Conservation (phyloP, 306 rosid species). For the Lupinus albus region DNA sequence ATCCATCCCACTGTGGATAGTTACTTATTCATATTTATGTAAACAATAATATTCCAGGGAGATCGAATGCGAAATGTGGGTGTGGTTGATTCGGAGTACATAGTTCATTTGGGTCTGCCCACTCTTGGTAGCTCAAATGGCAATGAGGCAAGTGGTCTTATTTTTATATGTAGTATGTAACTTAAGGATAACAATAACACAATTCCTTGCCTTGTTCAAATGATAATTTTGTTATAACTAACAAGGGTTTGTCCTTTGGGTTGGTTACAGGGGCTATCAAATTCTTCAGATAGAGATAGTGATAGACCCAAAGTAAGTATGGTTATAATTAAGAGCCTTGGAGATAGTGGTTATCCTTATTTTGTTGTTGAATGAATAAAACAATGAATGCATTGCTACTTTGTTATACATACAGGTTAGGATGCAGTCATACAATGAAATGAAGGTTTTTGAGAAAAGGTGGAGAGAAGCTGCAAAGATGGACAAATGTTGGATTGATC, state of each 20-base stretch:
- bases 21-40: conserved; percentile 22
- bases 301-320: conserved; percentile 62
- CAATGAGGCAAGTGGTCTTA: conserved; percentile 55
- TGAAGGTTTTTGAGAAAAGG: conserved; percentile 50
- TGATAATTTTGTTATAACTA: conserved; percentile 9
- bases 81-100: conserved; percentile 79
- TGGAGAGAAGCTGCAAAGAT: conserved; percentile 55
- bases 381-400: background rate
- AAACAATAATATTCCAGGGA: conserved; percentile 61
- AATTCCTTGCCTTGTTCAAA: background rate
- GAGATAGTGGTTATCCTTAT: background rate
- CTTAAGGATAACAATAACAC: background rate
- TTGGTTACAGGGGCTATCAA: conserved; percentile 50
- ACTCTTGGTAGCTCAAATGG: conserved; percentile 76
- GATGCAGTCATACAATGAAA: conserved; percentile 57
- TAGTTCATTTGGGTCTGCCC: conserved; percentile 84
- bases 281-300: conserved; percentile 41
- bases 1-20: conserved; percentile 12
- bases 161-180: background rate
- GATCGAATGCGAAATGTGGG: conserved; percentile 76
- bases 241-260: conserved; percentile 28
- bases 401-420: conserved; percentile 45
- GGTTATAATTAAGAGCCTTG: background rate
- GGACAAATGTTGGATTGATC: conserved; percentile 63
- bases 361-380: conserved; percentile 36